Percentiles rank a stretch among this genome's conserved stretches.
Evolutionary conservation across 2,329 filamentous ascomycete species (phyloP).

Genomic region (Aspergillus phoenicis): DNA sequence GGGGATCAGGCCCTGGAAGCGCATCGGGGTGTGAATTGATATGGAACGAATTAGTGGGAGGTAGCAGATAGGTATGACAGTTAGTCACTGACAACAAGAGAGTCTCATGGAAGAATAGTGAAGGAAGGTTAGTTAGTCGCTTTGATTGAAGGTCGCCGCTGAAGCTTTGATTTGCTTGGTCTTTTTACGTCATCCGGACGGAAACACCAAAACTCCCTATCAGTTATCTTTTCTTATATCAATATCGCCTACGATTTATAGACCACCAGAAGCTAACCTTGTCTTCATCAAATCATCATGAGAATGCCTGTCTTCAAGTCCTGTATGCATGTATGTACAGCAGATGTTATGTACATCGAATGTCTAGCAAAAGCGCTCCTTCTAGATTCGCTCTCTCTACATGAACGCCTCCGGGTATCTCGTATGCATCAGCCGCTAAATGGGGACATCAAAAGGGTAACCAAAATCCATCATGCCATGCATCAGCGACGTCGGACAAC

Average conservation of each 20-base stretch:
- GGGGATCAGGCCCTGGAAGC: slow-evolving; percentile 22
- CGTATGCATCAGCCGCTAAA: slow-evolving; percentile 2
- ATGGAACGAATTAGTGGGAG: background rate
- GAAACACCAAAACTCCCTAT: background rate
- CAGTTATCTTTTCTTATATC: background rate
- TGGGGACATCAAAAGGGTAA: background rate
- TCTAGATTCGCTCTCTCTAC: background rate
- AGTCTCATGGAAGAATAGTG: background rate
- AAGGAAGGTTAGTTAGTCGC: background rate
- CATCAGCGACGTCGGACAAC: slow-evolving; percentile 36
- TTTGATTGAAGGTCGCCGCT: background rate
- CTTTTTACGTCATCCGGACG: slow-evolving; percentile 10
- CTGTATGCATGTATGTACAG: slow-evolving; percentile 1
- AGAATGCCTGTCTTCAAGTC: background rate
- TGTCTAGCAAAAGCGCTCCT: background rate
- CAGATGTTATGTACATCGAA: background rate
- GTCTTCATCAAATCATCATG: background rate
- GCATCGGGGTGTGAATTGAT: slow-evolving; percentile 27
- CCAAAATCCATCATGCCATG: background rate
- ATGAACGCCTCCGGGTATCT: slow-evolving; percentile 22
- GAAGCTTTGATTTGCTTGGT: slow-evolving; percentile 1
- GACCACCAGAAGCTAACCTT: background rate
- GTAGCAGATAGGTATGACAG: background rate
- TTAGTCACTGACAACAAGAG: background rate
- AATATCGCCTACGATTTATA: background rate